Base-by-base conservation (phyloP, 2,329 filamentous ascomycete genomes). In the Didymella segeticola region DNA sequence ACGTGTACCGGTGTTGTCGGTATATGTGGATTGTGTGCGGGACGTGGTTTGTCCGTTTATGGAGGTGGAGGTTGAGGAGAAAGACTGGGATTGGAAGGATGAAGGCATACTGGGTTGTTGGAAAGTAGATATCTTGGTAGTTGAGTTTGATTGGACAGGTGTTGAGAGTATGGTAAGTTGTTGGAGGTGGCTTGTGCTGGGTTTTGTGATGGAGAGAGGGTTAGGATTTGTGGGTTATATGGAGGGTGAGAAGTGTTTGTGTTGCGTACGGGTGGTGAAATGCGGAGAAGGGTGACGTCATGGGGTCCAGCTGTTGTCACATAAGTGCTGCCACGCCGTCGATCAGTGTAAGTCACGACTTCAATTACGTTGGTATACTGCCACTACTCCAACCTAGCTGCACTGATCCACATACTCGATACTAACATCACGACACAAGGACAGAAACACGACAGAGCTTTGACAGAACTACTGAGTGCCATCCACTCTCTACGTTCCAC, bases 21-120 rank as follows among this genome's bases (percentile, higher is more conserved):
- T 62, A 51, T 62, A 57, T 5, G 61, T 68, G 25, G 56, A 48
- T 39, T 72, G 61, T 17, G 57, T 62, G 29, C 62, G 58, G 8
- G 67, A 70, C 26, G 56, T 61, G 5, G 66, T 70, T 31, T 63
- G 55, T 4, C 70, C 70, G 57, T 73, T 72, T 51, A 66, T 52
- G 20, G 65, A 64, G 19, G 46, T 61, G 22, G 57, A 61, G 31
- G 55, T 61, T 38, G 52, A 70, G 47, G 66, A 67, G 45, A 58
- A 65, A 39, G 63, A 63, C 46, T 62, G 61, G 34, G 67, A 71
- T 34, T 65, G 54, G 59, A 64, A 70, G 15, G 66, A 63, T 5
- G 66, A 69, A 4, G 51, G 51, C 51, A 49, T 49, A 20, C 30
- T 45, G 26, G 22, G 20, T 6, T 36, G 19, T 20, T 20, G 5